A percentile compares a stretch with the other conserved stretches of the same genome.
Evolutionary conservation across 495 filamentous ascomycete genomes (phyloP).

Genomic region (Lasiosphaeria hispida): DNA sequence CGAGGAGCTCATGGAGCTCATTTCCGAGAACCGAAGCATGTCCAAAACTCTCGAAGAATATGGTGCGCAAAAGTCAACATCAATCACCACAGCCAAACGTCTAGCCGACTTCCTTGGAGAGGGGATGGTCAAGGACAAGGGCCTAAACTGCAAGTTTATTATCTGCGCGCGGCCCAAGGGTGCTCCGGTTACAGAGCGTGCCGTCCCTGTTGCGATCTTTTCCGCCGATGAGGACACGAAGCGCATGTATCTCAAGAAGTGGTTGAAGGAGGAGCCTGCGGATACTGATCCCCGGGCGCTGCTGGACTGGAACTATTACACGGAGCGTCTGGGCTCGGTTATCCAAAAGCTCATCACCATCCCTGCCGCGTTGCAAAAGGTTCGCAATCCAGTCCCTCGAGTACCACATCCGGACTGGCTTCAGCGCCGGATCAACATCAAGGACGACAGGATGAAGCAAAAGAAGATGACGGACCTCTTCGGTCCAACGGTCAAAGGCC

Average conservation of each 20-base stretch:
- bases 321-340: slow-evolving; percentile 90
- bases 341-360: slow-evolving; percentile 99
- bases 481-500: slow-evolving; percentile 54
- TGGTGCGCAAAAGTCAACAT: slow-evolving; percentile 90
- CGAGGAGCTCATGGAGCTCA: slow-evolving; percentile 96
- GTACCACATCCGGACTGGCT: slow-evolving; percentile 97
- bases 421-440: slow-evolving; percentile 85
- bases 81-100: slow-evolving; percentile 95
- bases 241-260: slow-evolving; percentile 86
- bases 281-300: slow-evolving; percentile 87
- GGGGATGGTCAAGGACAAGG: slow-evolving; percentile 99
- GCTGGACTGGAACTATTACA: slow-evolving; percentile 96
- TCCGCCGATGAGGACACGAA: slow-evolving; percentile 87
- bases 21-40: slow-evolving; percentile 99
- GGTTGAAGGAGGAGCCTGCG: slow-evolving; percentile 89
- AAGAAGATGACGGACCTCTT: slow-evolving; percentile 98
- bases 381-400: slow-evolving; percentile 89
- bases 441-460: slow-evolving; percentile 96
- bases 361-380: slow-evolving; percentile 90
- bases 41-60: slow-evolving; percentile 95
- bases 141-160: slow-evolving; percentile 98
- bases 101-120: slow-evolving; percentile 94
- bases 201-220: slow-evolving; percentile 95
- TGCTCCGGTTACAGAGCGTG: slow-evolving; percentile 91
- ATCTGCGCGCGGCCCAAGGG: slow-evolving; percentile 84